phyloP scores from a whole-genome alignment of 192 early-diverging fungal genomes.

The Podochytrium sp. region DNA sequence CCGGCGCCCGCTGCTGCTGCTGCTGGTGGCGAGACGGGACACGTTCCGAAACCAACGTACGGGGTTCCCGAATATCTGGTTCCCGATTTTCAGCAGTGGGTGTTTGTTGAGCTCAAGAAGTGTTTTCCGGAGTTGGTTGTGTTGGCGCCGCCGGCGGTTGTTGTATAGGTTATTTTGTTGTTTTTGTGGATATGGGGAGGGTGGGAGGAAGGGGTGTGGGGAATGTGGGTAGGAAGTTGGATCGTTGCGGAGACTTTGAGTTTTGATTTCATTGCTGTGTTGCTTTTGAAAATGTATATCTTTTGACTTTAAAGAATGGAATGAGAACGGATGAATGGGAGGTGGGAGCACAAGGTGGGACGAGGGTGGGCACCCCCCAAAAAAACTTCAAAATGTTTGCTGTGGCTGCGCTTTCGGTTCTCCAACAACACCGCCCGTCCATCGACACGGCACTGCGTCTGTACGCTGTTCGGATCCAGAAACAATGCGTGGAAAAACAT shows the following conservation, averaged over 20 bases:
- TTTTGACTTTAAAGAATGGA: no score
- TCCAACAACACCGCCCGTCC: background rate
- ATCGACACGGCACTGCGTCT: background rate
- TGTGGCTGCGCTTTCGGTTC: background rate
- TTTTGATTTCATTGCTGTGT: no score
- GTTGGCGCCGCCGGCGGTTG: background rate
- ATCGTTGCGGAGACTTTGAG: no score
- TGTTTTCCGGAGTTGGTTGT: slow-evolving; percentile 25
- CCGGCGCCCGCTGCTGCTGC: no score
- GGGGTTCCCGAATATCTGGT: slow-evolving; percentile 29
- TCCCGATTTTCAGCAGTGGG: slow-evolving; percentile 20
- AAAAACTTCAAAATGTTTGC: background rate
- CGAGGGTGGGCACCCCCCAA: no score
- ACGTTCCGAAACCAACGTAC: slow-evolving; percentile 21
- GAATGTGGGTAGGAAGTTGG: no score
- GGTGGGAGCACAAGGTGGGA: no score
- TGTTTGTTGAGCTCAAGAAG: slow-evolving; percentile 22
- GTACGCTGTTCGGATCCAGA: background rate
- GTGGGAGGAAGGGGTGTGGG: no score
- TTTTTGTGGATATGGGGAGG: no score
- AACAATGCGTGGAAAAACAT: background rate
- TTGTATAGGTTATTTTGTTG: no score
- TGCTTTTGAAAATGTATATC: no score
- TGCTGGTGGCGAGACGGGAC: background rate
- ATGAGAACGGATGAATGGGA: no score